Conservation (phyloP, 2,329 filamentous ascomycete species). For the Lithohypha guttulata region DNA sequence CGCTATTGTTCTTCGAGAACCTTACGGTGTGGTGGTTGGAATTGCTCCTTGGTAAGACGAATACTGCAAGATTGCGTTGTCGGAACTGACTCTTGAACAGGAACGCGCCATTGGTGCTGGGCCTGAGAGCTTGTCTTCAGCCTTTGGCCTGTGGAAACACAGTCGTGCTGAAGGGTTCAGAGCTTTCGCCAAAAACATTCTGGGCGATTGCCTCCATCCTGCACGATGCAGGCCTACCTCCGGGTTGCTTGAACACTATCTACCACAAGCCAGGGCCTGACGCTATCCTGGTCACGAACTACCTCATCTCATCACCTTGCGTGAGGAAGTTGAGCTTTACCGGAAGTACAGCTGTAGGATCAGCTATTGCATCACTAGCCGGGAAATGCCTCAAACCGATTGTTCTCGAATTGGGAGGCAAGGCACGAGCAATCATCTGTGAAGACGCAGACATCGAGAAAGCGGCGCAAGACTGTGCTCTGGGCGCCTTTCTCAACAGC, state of each 20-base stretch:
- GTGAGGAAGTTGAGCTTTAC: slow-evolving; percentile 71
- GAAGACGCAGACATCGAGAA: slow-evolving; percentile 66
- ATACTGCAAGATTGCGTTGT: too few relatives aligned
- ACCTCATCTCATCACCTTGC: slow-evolving; percentile 54
- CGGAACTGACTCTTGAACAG: too few relatives aligned
- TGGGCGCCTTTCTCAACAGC: slow-evolving; percentile 25
- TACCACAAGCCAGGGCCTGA: slow-evolving; percentile 47
- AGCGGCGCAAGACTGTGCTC: slow-evolving; percentile 41
- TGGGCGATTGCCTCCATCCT: slow-evolving; percentile 54
- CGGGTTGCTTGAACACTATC: slow-evolving; percentile 62
- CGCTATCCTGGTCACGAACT: slow-evolving; percentile 55
- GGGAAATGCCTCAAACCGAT: slow-evolving; percentile 69
- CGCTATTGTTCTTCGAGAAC: too few relatives aligned
- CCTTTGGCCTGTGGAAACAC: too few relatives aligned
- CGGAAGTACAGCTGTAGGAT: slow-evolving; percentile 60
- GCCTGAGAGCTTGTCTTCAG: too few relatives aligned
- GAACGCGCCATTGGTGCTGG: too few relatives aligned
- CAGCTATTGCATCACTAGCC: slow-evolving; percentile 58
- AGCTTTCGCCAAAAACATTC: slow-evolving; percentile 52
- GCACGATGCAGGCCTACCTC: slow-evolving; percentile 63
- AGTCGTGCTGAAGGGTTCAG: slow-evolving; percentile 51
- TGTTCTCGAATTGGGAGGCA: slow-evolving; percentile 72
- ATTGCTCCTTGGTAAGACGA: too few relatives aligned
- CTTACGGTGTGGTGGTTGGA: too few relatives aligned
- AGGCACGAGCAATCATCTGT: slow-evolving; percentile 65